These are phyloP conservation scores for Lactarius vividus DNA, from an alignment of 768 basidiomycete species.

Conservation along the genomic window DNA sequence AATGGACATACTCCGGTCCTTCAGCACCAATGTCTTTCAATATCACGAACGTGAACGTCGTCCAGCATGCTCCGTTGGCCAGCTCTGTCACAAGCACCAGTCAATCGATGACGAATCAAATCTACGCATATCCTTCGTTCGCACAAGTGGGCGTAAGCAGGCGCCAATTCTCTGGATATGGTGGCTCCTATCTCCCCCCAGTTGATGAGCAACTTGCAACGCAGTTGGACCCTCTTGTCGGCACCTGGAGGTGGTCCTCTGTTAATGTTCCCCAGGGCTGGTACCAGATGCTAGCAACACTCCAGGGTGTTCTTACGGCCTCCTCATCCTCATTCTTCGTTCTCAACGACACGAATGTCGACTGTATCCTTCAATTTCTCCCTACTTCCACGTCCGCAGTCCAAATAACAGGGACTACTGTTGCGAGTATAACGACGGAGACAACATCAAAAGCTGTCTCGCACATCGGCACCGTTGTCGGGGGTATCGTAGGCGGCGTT, in stretches of 20 bases:
- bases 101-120: too few relatives aligned
- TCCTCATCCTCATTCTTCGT: constrained; percentile 39
- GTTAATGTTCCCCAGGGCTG: constrained; percentile 49
- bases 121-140: too few relatives aligned
- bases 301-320: constrained; percentile 5
- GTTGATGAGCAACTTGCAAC: constrained; percentile 33
- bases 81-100: background rate
- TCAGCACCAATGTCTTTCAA: constrained; percentile 34
- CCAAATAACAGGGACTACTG: background rate
- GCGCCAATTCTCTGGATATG: constrained; percentile 14
- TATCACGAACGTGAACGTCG: constrained; percentile 40
- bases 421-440: too few relatives aligned
- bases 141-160: background rate
- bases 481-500: constrained; percentile 49
- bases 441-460: constrained; percentile 8
- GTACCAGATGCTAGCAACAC: constrained; percentile 40
- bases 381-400: constrained; percentile 19
- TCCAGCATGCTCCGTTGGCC: constrained; percentile 28
- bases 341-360: constrained; percentile 36
- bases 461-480: constrained; percentile 47
- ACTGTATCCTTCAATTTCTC: constrained; percentile 34
- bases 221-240: constrained; percentile 32
- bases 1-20: constrained; percentile 30
- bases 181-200: constrained; percentile 15
- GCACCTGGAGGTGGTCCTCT: constrained; percentile 42